Conservation (phyloP, 331 rosid species). For the Quercus tomentella region DNA sequence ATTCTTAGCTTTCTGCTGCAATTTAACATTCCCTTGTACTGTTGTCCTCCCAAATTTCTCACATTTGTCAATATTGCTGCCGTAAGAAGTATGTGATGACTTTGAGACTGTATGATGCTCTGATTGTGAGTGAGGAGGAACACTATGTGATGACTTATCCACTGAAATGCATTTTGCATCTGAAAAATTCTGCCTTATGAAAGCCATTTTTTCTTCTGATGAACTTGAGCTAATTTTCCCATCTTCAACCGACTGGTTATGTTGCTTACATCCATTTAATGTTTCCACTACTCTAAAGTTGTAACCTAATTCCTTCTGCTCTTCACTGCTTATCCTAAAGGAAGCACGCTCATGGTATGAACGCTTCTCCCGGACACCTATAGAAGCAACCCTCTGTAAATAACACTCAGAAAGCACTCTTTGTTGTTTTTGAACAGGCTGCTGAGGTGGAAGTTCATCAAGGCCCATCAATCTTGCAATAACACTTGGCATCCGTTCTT, state of each 20-base stretch:
- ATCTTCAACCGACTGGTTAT: conserved; percentile 20
- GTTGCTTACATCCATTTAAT: conserved; percentile 19
- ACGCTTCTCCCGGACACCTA: conserved; percentile 53
- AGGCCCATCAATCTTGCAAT: conserved; percentile 78
- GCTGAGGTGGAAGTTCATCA: conserved; percentile 44
- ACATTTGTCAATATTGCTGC: conserved; percentile 7
- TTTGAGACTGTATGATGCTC: neutral
- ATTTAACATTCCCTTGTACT: conserved; percentile 8
- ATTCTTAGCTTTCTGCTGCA: conserved; percentile 5
- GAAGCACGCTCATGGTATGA: conserved; percentile 23
- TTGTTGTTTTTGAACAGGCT: conserved; percentile 32
- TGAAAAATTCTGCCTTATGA: conserved; percentile 3
- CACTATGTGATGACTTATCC: neutral
- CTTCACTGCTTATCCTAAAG: conserved; percentile 30
- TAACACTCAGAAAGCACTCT: conserved; percentile 77
- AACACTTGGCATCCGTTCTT: conserved; percentile 45
- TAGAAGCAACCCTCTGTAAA: conserved; percentile 59
- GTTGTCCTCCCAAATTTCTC: conserved; percentile 13
- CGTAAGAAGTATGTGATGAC: conserved; percentile 4
- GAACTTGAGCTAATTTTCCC: conserved; percentile 16
- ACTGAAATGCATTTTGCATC: neutral
- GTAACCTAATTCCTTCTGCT: conserved; percentile 28
- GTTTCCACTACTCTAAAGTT: conserved; percentile 29
- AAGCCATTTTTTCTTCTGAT: conserved; percentile 1
- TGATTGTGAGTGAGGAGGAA: conserved; percentile 1